A percentile compares a stretch with the other conserved stretches of the same genome.
phyloP scores from a whole-genome alignment of 2,329 filamentous ascomycete genomes.

The Parascedosporium putredinis region DNA sequence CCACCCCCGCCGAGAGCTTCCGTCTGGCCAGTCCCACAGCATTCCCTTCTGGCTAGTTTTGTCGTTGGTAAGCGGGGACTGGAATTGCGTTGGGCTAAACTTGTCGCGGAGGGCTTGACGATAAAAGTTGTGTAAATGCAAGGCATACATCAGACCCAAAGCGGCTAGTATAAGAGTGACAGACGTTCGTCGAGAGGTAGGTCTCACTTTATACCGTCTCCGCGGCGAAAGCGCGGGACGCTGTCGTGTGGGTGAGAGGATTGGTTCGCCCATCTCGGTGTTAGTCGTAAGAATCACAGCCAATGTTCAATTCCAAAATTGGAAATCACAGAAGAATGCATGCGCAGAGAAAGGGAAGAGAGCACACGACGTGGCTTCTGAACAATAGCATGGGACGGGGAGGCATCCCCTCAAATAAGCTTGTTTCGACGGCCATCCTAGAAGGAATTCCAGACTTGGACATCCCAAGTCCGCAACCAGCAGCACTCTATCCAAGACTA shows the following conservation, averaged over 20 bases:
- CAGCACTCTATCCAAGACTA: too few relatives aligned
- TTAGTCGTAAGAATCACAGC: too few relatives aligned
- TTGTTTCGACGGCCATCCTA: too few relatives aligned
- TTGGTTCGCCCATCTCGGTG: background rate
- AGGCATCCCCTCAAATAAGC: too few relatives aligned
- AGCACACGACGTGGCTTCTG: too few relatives aligned
- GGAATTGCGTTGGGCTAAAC: constrained; percentile 15
- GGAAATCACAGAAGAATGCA: too few relatives aligned
- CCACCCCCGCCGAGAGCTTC: background rate
- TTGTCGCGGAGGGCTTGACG: constrained; percentile 13
- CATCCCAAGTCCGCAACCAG: too few relatives aligned
- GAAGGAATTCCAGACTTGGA: too few relatives aligned
- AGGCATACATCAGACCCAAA: background rate
- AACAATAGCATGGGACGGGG: too few relatives aligned
- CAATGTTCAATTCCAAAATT: too few relatives aligned
- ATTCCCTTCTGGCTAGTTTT: constrained; percentile 8
- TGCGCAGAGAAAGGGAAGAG: too few relatives aligned
- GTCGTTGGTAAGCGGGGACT: background rate
- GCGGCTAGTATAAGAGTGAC: background rate
- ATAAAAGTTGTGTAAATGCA: constrained; percentile 1
- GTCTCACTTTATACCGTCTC: background rate
- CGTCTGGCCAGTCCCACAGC: background rate
- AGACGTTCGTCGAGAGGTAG: background rate
- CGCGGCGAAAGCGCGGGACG: background rate
- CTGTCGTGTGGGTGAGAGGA: background rate